Conservation (phyloP, 768 basidiomycete genomes). For the Lactarius sp. region DNA sequence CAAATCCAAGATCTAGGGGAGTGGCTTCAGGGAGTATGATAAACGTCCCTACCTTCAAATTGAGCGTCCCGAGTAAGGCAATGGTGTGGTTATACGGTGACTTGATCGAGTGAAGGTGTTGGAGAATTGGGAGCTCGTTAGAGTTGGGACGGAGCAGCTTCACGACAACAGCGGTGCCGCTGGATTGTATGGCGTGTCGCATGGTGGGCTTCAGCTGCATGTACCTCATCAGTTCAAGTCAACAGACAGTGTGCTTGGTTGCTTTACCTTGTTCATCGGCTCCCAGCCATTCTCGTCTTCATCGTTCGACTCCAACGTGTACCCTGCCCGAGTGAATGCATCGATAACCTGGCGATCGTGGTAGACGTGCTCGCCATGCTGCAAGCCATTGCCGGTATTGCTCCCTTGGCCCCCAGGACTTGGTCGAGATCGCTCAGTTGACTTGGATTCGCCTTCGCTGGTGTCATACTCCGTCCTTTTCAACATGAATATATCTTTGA, state of each 20-base stretch:
- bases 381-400: neutral
- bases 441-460: too few species aligned
- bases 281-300: neutral
- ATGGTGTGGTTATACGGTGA: neutral
- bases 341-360: neutral
- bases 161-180: too few species aligned
- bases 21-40: neutral
- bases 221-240: too few species aligned
- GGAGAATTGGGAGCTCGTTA: too few species aligned
- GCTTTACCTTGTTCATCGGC: neutral
- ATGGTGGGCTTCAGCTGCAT: too few species aligned
- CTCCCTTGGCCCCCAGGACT: too few species aligned
- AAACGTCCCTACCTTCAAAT: neutral
- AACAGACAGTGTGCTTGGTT: too few species aligned
- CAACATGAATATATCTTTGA: neutral
- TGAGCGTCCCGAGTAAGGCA: neutral
- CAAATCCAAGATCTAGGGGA: neutral
- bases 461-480: neutral
- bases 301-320: neutral
- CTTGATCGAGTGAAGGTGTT: too few species aligned
- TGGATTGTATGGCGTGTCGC: too few species aligned
- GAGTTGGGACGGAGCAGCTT: too few species aligned
- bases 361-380: neutral
- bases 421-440: too few species aligned
- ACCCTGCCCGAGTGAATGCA: neutral